phyloP scores from a whole-genome alignment of 2,329 filamentous ascomycete species.

The Zymoseptoria tritici region DNA sequence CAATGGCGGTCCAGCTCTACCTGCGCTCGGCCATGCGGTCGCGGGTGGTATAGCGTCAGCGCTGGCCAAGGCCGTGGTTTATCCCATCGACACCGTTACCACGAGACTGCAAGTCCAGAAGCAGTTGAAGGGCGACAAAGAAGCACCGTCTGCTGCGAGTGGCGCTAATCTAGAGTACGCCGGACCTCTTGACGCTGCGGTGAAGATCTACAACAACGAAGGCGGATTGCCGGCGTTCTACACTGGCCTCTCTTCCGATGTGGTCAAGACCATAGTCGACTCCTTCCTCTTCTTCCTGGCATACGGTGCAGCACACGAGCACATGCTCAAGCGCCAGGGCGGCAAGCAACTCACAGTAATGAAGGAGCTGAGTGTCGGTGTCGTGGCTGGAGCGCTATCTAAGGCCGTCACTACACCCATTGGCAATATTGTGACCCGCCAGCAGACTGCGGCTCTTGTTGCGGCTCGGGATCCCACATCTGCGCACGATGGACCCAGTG shows the following conservation, averaged over 20 bases:
- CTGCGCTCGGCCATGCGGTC: conserved; percentile 72
- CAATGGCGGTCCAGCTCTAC: conserved; percentile 44
- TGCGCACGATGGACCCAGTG: conserved; percentile 27
- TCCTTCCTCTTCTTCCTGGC: conserved; percentile 82
- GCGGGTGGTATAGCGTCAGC: conserved; percentile 73
- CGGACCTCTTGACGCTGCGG: conserved; percentile 60
- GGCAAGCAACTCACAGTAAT: conserved; percentile 47
- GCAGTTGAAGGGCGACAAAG: conserved; percentile 40
- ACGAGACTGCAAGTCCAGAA: conserved; percentile 75
- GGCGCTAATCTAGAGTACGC: conserved; percentile 47
- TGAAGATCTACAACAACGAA: conserved; percentile 62
- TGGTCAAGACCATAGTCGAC: conserved; percentile 50
- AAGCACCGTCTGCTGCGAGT: conserved; percentile 28
- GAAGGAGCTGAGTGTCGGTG: conserved; percentile 68
- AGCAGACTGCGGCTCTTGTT: conserved; percentile 60
- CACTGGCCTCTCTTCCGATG: conserved; percentile 38
- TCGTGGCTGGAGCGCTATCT: conserved; percentile 65
- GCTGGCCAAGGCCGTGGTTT: conserved; percentile 68
- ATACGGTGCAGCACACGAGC: conserved; percentile 55
- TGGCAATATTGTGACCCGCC: conserved; percentile 72
- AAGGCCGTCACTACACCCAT: conserved; percentile 73
- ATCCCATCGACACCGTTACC: conserved; percentile 74
- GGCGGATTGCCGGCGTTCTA: conserved; percentile 66
- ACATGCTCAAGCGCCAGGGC: conserved; percentile 33
- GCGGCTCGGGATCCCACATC: conserved; percentile 33